Evolutionary conservation across 1,284 basidiomycete species (phyloP), one percentile per base, ranked within the genome.

Genomic region (Mycena sp.): DNA sequence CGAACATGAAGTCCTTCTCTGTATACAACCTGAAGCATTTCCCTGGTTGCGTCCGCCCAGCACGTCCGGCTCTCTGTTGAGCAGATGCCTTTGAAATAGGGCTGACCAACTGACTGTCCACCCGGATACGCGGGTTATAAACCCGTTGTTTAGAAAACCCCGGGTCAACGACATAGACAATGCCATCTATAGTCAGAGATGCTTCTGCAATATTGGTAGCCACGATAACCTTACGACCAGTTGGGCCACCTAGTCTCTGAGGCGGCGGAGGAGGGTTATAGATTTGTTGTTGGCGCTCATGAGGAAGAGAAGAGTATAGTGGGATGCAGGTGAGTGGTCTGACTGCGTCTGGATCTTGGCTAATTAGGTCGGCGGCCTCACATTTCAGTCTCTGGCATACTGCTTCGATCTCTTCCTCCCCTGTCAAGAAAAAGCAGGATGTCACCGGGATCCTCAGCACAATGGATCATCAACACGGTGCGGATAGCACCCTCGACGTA

Each of bases 121-220:
- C 96, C 66, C 97, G 40, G 19, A 99, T 98, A 30, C 96, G 87
- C 0, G 97, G 97, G 76, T 99, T 99, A 83, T 99, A 99, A 55
- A 99, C 93, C 75, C 96, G 98, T 78, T 98, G 96, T 78, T 98
- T 98, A 2, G 93, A 96, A 81, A 99, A 99, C 0, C 97, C 97
- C 0, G 97, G 95, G 75, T 99, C 97, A 43, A 99, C 95, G 60
- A 99, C 97, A 73, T 99, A 99, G 10, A 99, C 96, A 73, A 99
- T 99, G 23, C 97, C 97, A 71, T 99, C 97, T 64, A 99, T 98
- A 1, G 98, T 99, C 38, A 99, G 80, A 9, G 95, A 97, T 0
- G 97, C 99, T 79, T 99, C 97, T 9, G 98, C 97, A 66, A 99
- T 96, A 77, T 99, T 99, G 35, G 97, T 99, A 12, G 95, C 94